Percentiles rank a stretch among this genome's conserved stretches.
These are phyloP conservation scores for Diversispora eburnea DNA, from an alignment of 192 early-diverging fungal species.

Conservation along the genomic window DNA sequence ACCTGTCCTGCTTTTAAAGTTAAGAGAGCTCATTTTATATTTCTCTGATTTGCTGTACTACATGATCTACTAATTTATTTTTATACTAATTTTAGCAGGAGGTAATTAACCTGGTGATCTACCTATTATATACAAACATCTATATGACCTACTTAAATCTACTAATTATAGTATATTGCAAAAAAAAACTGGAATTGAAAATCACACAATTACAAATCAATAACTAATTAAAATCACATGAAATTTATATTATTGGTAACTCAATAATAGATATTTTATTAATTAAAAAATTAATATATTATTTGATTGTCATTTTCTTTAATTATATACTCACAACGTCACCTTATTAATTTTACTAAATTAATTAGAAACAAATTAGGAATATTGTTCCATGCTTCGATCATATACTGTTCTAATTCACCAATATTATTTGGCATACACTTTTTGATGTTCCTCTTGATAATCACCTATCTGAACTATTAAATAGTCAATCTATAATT, in stretches of 20 bases:
- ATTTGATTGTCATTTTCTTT: not conserved
- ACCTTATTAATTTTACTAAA: no score
- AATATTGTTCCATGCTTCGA: not conserved
- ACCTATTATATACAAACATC: no score
- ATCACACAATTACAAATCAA: not conserved
- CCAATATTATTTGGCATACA: conserved; percentile 15
- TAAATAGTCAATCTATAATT: conserved; percentile 12
- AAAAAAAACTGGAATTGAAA: conserved; percentile 1
- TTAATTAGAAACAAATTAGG: not conserved
- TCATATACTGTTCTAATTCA: conserved; percentile 8
- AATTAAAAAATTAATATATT: not conserved
- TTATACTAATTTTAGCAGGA: no score
- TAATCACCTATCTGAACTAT: conserved; percentile 1
- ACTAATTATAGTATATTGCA: no score
- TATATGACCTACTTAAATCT: no score
- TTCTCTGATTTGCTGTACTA: no score
- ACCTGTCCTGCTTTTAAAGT: no score
- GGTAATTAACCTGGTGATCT: no score
- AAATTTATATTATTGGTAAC: not conserved
- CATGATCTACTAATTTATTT: no score
- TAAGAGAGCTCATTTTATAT: no score
- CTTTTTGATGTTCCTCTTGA: conserved; percentile 1
- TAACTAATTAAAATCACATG: not conserved
- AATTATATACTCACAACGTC: not conserved
- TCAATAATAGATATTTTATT: not conserved